Evolutionary conservation across 352 stramenopile genomes (phyloP), one percentile per base, ranked within the genome.

Genomic region (Globisporangium camurandrum): DNA sequence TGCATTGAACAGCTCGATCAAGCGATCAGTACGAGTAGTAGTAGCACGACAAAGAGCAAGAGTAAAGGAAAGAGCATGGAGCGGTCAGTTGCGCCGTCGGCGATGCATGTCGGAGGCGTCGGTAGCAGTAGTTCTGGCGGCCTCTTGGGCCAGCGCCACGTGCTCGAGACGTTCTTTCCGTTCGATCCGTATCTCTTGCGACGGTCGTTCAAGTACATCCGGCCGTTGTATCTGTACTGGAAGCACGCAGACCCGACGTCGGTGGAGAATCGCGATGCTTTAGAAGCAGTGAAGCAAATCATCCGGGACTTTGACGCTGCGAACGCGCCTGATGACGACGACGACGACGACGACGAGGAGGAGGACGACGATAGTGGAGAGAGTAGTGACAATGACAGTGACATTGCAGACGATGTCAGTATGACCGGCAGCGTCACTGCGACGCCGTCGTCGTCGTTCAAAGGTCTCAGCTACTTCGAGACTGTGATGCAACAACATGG

Each of bases 141-240:
- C 0, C 38, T 80, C 16, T 62, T 88, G 14, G 72, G 70, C 9
- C 64, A 81, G 30, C 74, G 77, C 11, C 72, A 86, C 34, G 72
- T 74, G 19, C 61, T 88, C 7, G 75, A 90, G 51, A 90, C 79
- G 6, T 99, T 98, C 57, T 99, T 99, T 53, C 96, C 96, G 23
- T 99, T 98, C 56, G 96, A 99, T 68, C 96, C 96, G 8, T 98
- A 98, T 57, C 67, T 99, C 33, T 62, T 99, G 26, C 75, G 93
- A 19, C 79, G 83, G 28, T 98, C 93, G 20, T 96, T 97, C 62
- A 71, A 66, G 23, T 97, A 88, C 59, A 91, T 99, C 44, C 86
- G 93, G 4, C 83, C 85, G 31, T 78, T 95, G 49, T 98, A 98
- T 61, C 66, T 95, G 47, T 95, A 97, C 65, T 98, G 95, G 95